Conservation (phyloP, 257 asterid species). For the Solanum rostratum region DNA sequence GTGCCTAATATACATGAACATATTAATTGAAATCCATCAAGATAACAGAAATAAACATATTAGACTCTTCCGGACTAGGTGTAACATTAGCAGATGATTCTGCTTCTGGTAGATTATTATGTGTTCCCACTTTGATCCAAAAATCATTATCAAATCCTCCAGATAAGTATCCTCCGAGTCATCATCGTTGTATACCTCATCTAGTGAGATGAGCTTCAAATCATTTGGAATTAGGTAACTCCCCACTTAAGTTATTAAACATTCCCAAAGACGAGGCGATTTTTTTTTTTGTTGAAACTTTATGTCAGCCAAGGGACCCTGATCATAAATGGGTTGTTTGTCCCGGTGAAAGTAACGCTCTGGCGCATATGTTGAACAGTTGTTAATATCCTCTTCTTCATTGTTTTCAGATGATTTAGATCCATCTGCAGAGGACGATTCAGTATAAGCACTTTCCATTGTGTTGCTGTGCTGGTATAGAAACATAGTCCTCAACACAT, state of each 20-base stretch:
- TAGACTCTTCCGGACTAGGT: slow-evolving; percentile 27
- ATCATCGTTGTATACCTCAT: neutral
- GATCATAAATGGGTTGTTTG: no score
- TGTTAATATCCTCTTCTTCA: neutral
- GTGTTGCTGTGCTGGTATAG: slow-evolving; percentile 15
- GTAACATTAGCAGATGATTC: slow-evolving; percentile 16
- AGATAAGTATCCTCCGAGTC: slow-evolving; percentile 1
- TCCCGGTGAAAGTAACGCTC: no score
- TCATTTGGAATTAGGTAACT: neutral
- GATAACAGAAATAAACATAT: slow-evolving; percentile 27
- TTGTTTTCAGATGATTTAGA: slow-evolving; percentile 1
- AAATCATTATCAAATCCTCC: slow-evolving; percentile 10
- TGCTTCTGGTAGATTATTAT: slow-evolving; percentile 5
- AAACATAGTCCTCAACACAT: slow-evolving; percentile 18
- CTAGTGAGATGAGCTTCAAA: slow-evolving; percentile 1
- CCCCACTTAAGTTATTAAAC: neutral
- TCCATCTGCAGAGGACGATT: slow-evolving; percentile 14
- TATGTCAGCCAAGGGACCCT: no score
- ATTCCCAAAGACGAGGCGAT: no score
- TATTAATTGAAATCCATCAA: neutral
- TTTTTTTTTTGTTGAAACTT: no score
- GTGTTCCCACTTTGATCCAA: slow-evolving; percentile 1
- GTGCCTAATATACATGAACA: neutral
- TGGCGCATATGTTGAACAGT: no score
- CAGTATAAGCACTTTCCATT: slow-evolving; percentile 13